These are phyloP conservation scores for Entrophospora sp. DNA, from an alignment of 192 early-diverging fungal genomes.

Conservation along the genomic window DNA sequence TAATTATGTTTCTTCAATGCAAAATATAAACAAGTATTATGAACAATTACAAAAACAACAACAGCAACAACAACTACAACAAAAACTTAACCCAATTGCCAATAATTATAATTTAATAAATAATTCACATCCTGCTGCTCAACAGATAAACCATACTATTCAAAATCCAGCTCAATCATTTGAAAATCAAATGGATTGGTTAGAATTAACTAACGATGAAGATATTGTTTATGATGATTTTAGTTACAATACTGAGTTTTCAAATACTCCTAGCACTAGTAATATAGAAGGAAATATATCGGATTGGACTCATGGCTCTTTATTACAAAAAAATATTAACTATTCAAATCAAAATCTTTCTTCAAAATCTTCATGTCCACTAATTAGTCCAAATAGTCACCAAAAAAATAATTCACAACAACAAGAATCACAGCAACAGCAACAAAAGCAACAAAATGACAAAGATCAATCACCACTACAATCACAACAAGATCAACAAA, in stretches of 20 bases:
- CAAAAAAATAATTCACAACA: neutral
- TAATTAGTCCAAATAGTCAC: constrained; percentile 15
- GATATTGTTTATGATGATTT: constrained; percentile 21
- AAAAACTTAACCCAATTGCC: constrained; percentile 4
- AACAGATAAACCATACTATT: constrained; percentile 1
- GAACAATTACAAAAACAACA: constrained; percentile 5
- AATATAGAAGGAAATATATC: neutral
- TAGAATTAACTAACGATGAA: constrained; percentile 4
- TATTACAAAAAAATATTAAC: constrained; percentile 12
- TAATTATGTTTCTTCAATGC: constrained; percentile 13
- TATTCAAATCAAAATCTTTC: neutral
- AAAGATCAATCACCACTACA: neutral
- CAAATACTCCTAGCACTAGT: neutral
- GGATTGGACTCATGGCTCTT: constrained; percentile 6
- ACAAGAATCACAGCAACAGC: neutral
- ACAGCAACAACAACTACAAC: neutral
- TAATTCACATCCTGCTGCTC: neutral
- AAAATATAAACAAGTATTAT: constrained; percentile 16
- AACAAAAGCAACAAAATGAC: neutral
- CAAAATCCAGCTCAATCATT: neutral
- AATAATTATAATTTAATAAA: constrained; percentile 4
- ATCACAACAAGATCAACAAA: too few relatives aligned
- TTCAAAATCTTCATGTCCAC: constrained; percentile 9
- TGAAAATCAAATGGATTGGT: constrained; percentile 11
- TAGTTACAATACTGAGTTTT: neutral